phyloP scores from a whole-genome alignment of 2,329 filamentous ascomycete genomes.

The Neocucurbitaria cava region DNA sequence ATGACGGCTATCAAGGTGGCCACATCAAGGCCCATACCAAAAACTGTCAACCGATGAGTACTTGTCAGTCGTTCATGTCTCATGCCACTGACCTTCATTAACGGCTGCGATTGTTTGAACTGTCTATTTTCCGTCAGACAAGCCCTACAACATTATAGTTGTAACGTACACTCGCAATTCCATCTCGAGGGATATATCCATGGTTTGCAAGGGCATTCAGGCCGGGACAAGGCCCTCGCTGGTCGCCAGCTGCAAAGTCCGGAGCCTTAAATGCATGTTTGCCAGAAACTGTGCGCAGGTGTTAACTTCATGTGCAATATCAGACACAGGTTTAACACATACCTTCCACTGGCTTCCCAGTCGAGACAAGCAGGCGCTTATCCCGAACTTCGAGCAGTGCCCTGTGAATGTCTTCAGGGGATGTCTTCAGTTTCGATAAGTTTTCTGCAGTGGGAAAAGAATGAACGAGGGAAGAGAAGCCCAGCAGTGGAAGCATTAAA shows the following conservation, averaged over 20 bases:
- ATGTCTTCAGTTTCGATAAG: too few species aligned
- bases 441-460: too few species aligned
- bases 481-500: too few species aligned
- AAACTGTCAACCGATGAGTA: conserved; percentile 41
- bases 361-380: conserved; percentile 19
- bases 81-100: too few species aligned
- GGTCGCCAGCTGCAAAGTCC: conserved; percentile 39
- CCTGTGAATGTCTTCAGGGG: too few species aligned
- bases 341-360: conserved; percentile 37
- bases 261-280: conserved; percentile 44
- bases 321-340: too few species aligned
- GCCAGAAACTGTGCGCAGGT: conserved; percentile 5
- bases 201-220: conserved; percentile 54
- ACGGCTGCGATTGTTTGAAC: not conserved
- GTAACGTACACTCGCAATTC: conserved; percentile 53
- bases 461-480: too few species aligned
- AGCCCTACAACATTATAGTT: conserved; percentile 51
- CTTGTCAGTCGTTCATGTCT: not conserved
- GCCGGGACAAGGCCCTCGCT: conserved; percentile 53
- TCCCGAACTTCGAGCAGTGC: not conserved
- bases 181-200: conserved; percentile 32
- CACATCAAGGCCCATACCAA: conserved; percentile 53
- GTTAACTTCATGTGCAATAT: too few species aligned
- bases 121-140: conserved; percentile 19
- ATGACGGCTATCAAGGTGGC: conserved; percentile 51